Base-by-base conservation (phyloP, 106 monocot species). In the Narthecium ossifragum region DNA sequence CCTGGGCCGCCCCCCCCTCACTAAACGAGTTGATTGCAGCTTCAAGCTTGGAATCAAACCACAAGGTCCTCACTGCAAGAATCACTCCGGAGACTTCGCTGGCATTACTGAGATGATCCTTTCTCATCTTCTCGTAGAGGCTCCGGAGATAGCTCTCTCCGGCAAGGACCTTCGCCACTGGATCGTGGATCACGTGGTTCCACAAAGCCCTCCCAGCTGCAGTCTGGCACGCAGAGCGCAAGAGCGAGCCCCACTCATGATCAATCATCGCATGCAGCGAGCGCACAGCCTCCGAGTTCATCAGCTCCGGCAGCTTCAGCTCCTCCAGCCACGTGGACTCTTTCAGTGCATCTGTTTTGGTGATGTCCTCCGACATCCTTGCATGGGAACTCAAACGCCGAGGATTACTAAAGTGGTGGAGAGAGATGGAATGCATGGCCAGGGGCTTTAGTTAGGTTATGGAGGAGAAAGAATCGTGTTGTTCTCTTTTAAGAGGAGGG, bases 171-270 rank as follows among this genome's bases (percentile, higher is more conserved):
- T 59, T 79, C 2, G 92, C 92, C 57, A 88, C 51, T 0, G 92
- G 92, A 28, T 93, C 92, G 13, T 70, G 73, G 20, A 93, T 51
- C 18, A 79, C 84, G 49, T 79, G 73, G 29, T 67, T 71, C 92
- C 92, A 93, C 54, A 93, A 71, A 2, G 88, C 88, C 34, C 92
- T 67, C 31, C 70, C 88, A 8, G 92, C 92, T 1, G 92, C 92
- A 6, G 88, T 93, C 78, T 93, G 92, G 69, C 92, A 84, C 8
- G 92, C 88, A 2, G 78, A 78, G 12, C 62, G 63, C 65, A 53
- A 75, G 6, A 88, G 68, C 0, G 57, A 46, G 0, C 69, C 70
- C 92, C 92, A 93, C 54, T 93, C 78, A 6, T 31, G 39, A 31
- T 79, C 75, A 10, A 88, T 82, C 10, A 67, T 40, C 4, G 68